Percentiles rank a stretch among this genome's conserved stretches.
Conservation (phyloP, 345 rosid species). For the Heritiera fomes region DNA sequence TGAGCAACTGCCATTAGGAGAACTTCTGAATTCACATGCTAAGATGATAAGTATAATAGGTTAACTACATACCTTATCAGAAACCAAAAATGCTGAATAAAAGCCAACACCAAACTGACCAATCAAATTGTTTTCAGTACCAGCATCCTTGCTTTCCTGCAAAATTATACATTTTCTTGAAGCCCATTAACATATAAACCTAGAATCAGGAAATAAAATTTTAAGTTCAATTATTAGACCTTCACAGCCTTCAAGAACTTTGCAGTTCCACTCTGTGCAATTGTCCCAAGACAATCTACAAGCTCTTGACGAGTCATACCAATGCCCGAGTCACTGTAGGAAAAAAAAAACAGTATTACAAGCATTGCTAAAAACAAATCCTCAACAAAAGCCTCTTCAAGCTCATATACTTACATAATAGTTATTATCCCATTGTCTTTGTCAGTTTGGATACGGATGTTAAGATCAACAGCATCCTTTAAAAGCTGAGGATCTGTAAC, state of each 20-base stretch:
- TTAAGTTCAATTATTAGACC: conserved; percentile 39
- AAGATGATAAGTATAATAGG: conserved; percentile 7
- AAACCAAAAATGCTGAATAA: conserved; percentile 88
- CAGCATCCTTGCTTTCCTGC: conserved; percentile 89
- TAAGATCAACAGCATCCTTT: conserved; percentile 71
- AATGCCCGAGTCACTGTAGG: conserved; percentile 79
- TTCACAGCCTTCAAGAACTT: conserved; percentile 86
- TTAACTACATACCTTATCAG: conserved; percentile 61
- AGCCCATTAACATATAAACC: conserved; percentile 16
- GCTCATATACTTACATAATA: conserved; percentile 52
- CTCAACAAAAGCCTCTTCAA: background rate
- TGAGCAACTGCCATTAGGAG: background rate
- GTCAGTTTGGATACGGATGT: conserved; percentile 82
- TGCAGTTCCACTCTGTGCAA: conserved; percentile 98
- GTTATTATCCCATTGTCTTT: conserved; percentile 77
- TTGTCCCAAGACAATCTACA: conserved; percentile 93
- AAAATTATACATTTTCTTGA: conserved; percentile 20
- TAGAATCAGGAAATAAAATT: background rate
- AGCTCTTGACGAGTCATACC: conserved; percentile 94
- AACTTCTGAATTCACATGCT: conserved; percentile 9
- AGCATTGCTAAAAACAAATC: background rate
- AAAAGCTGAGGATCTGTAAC: conserved; percentile 74
- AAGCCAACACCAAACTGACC: conserved; percentile 99
- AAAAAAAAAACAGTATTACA: conserved; percentile 17
- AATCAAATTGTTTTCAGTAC: conserved; percentile 77